These are phyloP conservation scores for Scenedesmus sp. DNA, from an alignment of 163 green algal species.

Conservation along the genomic window DNA sequence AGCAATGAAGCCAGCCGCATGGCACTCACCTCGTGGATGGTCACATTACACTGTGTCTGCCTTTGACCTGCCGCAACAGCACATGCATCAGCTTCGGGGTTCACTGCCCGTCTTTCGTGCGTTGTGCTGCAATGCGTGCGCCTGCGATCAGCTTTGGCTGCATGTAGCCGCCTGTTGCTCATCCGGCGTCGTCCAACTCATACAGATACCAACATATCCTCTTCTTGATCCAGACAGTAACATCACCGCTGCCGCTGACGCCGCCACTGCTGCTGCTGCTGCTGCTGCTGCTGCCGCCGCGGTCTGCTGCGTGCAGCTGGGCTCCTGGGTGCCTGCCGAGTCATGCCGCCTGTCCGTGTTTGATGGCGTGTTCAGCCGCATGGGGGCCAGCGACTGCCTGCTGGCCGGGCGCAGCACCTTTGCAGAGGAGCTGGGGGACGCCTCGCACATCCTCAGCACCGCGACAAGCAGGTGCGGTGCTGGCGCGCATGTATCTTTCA, in stretches of 20 bases:
- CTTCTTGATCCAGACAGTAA: no score
- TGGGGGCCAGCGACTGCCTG: constrained; percentile 93
- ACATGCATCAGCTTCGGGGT: no score
- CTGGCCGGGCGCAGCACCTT: constrained; percentile 87
- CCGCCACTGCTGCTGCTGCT: constrained; percentile 52
- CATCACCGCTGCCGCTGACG: background rate
- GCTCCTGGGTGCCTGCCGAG: constrained; percentile 89
- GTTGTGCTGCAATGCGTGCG: no score
- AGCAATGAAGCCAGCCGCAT: no score
- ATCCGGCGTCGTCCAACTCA: no score
- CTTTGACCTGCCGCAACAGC: no score
- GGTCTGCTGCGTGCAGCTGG: constrained; percentile 83
- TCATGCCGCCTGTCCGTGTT: constrained; percentile 76
- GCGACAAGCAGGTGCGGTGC: constrained; percentile 49
- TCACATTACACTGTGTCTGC: no score
- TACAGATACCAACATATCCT: no score
- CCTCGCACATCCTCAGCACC: constrained; percentile 43
- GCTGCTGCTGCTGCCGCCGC: constrained; percentile 73
- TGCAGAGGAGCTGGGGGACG: constrained; percentile 48
- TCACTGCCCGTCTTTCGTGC: no score
- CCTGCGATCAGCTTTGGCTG: no score
- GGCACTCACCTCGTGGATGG: no score
- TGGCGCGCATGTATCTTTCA: background rate
- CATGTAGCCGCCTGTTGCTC: no score
- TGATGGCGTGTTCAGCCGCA: constrained; percentile 92